Evolutionary conservation across 129 eudicot genomes (phyloP).

Genomic region (Scalesia atractyloides): DNA sequence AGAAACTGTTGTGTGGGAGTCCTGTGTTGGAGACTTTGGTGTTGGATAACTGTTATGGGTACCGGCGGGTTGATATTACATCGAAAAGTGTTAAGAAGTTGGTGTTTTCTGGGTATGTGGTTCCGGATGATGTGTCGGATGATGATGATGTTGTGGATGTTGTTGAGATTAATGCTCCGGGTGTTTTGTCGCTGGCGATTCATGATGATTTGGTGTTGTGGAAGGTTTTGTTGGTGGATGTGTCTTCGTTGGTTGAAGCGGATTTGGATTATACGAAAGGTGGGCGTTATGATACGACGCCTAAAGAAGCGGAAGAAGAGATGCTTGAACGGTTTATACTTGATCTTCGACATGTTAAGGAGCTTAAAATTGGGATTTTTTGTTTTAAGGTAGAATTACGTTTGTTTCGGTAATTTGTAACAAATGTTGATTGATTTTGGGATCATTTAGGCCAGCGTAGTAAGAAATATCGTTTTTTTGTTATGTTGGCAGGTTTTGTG

Average conservation of each 20-base stretch:
- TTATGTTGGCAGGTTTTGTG: slow-evolving; percentile 13
- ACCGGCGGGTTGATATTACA: slow-evolving; percentile 11
- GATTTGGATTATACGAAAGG: slow-evolving; percentile 3
- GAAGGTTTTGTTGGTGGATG: slow-evolving; percentile 30
- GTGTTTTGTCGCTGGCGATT: slow-evolving; percentile 24
- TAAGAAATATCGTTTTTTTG: too few relatives aligned
- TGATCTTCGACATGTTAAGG: slow-evolving; percentile 14
- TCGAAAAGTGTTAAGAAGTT: slow-evolving; percentile 26
- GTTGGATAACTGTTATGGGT: slow-evolving; percentile 23
- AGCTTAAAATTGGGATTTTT: slow-evolving; percentile 22
- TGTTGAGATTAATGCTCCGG: slow-evolving; percentile 33
- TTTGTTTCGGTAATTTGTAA: too few relatives aligned
- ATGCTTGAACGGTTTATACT: slow-evolving; percentile 25
- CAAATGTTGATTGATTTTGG: background rate
- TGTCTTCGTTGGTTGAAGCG: slow-evolving; percentile 26
- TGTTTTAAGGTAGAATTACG: slow-evolving; percentile 3
- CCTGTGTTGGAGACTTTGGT: slow-evolving; percentile 25
- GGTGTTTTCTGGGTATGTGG: slow-evolving; percentile 16
- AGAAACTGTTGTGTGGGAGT: slow-evolving; percentile 24
- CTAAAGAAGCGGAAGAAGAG: slow-evolving; percentile 30
- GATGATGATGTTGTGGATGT: slow-evolving; percentile 9
- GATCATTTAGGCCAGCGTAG: too few relatives aligned
- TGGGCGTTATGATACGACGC: background rate
- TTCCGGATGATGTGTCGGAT: background rate
- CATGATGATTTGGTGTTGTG: slow-evolving; percentile 1